Base-by-base conservation (phyloP, 257 asterid species). In the Gentiana straminea region DNA sequence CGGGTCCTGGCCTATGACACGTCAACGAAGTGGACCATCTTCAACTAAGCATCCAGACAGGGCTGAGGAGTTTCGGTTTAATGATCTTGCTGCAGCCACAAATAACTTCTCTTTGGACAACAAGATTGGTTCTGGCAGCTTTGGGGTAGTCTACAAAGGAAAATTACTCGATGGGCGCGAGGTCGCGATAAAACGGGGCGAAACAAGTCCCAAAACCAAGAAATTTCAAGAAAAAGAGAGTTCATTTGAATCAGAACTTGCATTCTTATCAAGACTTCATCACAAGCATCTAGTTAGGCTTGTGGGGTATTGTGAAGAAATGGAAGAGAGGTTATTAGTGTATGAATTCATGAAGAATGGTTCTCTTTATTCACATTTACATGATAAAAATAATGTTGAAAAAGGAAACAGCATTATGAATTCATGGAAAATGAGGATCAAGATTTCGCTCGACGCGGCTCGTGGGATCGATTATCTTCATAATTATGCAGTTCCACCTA, bases 311-410 rank as follows among this genome's bases (percentile, higher is more conserved):
- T 88, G 97, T n/a, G 89, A 88, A 35, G 95, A 88, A 56, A 59
- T 76, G 61, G 97, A 88, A 1, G 97, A 88, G 46, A 65, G 94
- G 72, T 77, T 88, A 7, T 61, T 88, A 47, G 97, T 88, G 6
- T 88, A 88, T 8, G 95, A 88, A 60, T 85, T 55, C 49, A 85
- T 88, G 97, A 88, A 88, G 68, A 85, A 88, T 45, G 97, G 97
- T 12, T 95, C 97, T 3, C 69, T 88, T 6, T 70, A 77, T 49
- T 86, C 84, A 73, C 97, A 88, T 59, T 59, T 85, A 13, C 97
- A 88, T 34, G 68, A 68, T 64, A 79, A 61, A 73, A 70, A 46
- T 82, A 88, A 88, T 12, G 89, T 70, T 3, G 76, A 69, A 36
- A 84, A 75, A 75, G 64, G 68, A 11, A 75, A 84, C 49, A 74